Conservation (phyloP, 805 yeast species). For the Scheffersomyces coipomensis region DNA sequence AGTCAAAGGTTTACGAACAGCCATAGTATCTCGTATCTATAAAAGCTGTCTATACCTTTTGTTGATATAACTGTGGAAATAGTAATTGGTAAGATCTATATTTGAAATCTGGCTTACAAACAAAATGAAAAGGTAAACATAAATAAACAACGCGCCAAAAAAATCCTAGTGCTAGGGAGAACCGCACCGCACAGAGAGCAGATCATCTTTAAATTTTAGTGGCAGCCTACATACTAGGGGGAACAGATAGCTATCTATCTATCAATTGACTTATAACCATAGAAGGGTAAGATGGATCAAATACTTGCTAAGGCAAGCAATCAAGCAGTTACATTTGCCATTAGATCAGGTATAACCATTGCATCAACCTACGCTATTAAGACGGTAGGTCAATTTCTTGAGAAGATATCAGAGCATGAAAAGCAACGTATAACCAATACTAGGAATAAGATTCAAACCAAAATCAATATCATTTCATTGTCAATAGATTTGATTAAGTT, state of each 20-base stretch:
- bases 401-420: constrained; percentile 54
- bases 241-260: too few relatives aligned
- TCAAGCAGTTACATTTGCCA: constrained; percentile 78
- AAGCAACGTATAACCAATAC: constrained; percentile 40
- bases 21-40: constrained; percentile 8
- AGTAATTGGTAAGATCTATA: too few relatives aligned
- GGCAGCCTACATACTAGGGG: too few relatives aligned
- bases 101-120: too few relatives aligned
- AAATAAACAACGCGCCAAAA: too few relatives aligned
- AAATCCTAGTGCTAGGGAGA: too few relatives aligned
- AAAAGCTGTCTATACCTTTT: too few relatives aligned
- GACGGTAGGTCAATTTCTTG: constrained; percentile 57
- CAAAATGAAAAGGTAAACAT: too few relatives aligned
- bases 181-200: too few relatives aligned
- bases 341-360: constrained; percentile 69
- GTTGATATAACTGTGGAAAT: too few relatives aligned
- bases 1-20: constrained; percentile 32
- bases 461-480: constrained; percentile 59
- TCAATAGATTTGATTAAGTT: constrained; percentile 68
- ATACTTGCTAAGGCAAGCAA: constrained; percentile 59
- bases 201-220: too few relatives aligned
- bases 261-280: too few relatives aligned
- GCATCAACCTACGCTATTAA: constrained; percentile 74
- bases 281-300: constrained; percentile 46
- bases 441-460: constrained; percentile 48